phyloP scores from a whole-genome alignment of 192 early-diverging fungal genomes.

The Rhizophagus sp. region DNA sequence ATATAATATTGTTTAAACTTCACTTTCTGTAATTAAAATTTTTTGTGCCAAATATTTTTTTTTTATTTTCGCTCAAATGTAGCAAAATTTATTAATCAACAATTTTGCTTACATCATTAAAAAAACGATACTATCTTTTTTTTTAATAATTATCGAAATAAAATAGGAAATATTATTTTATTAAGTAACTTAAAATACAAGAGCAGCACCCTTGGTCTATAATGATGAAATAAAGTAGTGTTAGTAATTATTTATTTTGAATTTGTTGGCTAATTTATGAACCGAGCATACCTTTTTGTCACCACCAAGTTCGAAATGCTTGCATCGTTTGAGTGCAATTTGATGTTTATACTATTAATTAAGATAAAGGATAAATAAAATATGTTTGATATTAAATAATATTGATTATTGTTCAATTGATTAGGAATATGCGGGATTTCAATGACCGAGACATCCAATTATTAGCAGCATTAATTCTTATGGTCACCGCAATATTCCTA shows the following conservation, averaged over 20 bases:
- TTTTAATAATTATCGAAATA: no score
- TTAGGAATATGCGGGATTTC: no score
- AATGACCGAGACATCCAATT: no score
- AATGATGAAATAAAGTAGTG: background rate
- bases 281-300: conserved; percentile 90
- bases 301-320: conserved; percentile 99
- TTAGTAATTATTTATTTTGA: background rate
- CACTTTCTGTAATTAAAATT: no score
- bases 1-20: background rate
- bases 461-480: no score
- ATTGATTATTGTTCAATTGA: no score
- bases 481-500: no score
- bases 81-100: no score
- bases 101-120: no score
- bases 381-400: background rate
- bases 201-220: conserved; percentile 27
- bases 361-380: background rate
- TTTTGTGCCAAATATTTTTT: no score
- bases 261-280: background rate
- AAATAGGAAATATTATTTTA: background rate
- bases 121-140: no score
- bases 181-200: conserved; percentile 22
- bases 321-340: conserved; percentile 97
- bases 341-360: conserved; percentile 86
- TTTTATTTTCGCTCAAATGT: no score